phyloP scores from a whole-genome alignment of 345 rosid species.

The Geranium rotundifolium region DNA sequence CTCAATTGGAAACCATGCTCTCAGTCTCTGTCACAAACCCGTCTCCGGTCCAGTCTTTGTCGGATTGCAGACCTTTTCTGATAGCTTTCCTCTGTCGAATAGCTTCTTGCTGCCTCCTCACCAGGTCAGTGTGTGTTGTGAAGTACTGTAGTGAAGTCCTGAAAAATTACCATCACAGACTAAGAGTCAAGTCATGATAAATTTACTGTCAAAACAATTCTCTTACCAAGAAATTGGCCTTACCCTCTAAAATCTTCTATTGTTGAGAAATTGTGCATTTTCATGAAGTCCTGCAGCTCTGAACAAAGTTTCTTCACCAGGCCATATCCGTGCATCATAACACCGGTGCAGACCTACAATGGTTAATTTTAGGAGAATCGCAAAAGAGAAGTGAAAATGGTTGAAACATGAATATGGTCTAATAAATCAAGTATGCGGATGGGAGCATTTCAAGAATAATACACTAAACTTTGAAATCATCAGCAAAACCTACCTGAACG shows the following conservation, averaged over 20 bases:
- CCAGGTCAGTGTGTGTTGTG: constrained; percentile 82
- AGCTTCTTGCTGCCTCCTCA: constrained; percentile 74
- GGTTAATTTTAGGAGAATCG: too few relatives aligned
- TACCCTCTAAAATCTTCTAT: constrained; percentile 97
- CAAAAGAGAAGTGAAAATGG: background rate
- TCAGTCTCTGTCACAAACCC: constrained; percentile 87
- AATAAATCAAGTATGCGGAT: too few relatives aligned
- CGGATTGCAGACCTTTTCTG: constrained; percentile 71
- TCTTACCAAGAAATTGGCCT: background rate
- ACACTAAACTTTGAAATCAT: too few relatives aligned
- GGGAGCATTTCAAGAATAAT: too few relatives aligned
- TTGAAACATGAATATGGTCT: too few relatives aligned
- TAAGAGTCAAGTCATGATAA: background rate
- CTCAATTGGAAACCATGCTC: constrained; percentile 89
- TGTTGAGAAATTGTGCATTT: constrained; percentile 63
- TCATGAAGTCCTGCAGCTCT: constrained; percentile 86
- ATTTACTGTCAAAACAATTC: background rate
- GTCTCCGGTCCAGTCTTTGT: constrained; percentile 97
- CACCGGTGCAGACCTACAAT: constrained; percentile 75
- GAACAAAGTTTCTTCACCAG: constrained; percentile 70
- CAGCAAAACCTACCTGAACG: constrained; percentile 50
- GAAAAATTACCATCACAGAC: constrained; percentile 2
- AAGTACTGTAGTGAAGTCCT: constrained; percentile 80
- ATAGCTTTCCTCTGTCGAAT: constrained; percentile 64
- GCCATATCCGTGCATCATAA: constrained; percentile 95